phyloP scores from a whole-genome alignment of 345 rosid genomes.

The Linum lewisii region DNA sequence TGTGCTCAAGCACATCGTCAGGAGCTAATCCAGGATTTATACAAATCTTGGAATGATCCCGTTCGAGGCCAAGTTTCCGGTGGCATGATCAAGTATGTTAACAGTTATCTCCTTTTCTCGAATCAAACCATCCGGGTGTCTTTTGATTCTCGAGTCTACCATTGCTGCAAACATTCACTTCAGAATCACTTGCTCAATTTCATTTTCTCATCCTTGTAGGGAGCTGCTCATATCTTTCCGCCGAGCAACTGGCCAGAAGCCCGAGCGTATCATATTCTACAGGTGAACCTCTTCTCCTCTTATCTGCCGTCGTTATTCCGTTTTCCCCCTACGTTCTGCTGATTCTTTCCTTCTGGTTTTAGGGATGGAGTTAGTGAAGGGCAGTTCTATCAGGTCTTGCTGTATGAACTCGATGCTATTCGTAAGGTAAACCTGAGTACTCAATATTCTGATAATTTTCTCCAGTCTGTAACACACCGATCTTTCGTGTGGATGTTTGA shows the following conservation, averaged over 20 bases:
- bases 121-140: no score
- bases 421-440: conserved; percentile 50
- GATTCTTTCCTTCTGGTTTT: conserved; percentile 3
- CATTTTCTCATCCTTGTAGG: conserved; percentile 27
- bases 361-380: conserved; percentile 99
- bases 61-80: conserved; percentile 81
- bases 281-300: conserved; percentile 32
- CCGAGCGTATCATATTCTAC: conserved; percentile 88
- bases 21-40: conserved; percentile 95
- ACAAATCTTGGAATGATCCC: conserved; percentile 93
- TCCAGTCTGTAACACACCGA: background rate
- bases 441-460: background rate
- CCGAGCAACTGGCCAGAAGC: conserved; percentile 90
- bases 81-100: conserved; percentile 89
- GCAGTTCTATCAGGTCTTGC: conserved; percentile 88
- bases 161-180: background rate
- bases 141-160: background rate
- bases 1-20: conserved; percentile 99
- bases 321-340: background rate
- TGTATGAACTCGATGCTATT: conserved; percentile 93
- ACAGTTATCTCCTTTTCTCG: background rate
- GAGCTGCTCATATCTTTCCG: conserved; percentile 94
- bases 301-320: background rate
- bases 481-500: background rate
- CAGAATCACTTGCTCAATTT: background rate